phyloP scores from a whole-genome alignment of 2,329 filamentous ascomycete species.

The Plectosphaerella sp. region DNA sequence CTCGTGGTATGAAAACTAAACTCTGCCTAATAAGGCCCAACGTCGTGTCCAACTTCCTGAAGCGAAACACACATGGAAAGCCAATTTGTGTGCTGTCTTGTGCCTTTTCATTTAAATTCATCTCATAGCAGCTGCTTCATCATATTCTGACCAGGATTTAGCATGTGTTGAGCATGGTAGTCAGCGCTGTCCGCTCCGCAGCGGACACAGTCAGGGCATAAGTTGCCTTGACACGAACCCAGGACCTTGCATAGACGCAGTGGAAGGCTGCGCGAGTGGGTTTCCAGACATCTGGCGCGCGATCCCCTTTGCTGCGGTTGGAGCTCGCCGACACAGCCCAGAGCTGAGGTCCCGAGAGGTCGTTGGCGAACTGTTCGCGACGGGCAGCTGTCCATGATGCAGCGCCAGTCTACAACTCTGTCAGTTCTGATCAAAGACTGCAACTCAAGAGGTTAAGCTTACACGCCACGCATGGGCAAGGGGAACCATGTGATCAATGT shows the following conservation, averaged over 20 bases:
- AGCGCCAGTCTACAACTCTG: slow-evolving; percentile 56
- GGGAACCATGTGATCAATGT: slow-evolving; percentile 81
- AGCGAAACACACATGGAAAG: too few relatives aligned
- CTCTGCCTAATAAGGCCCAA: too few relatives aligned
- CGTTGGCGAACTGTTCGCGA: slow-evolving; percentile 71
- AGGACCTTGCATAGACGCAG: slow-evolving; percentile 74
- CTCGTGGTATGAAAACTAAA: too few relatives aligned
- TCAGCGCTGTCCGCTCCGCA: slow-evolving; percentile 66
- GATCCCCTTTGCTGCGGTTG: slow-evolving; percentile 71
- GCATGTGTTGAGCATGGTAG: slow-evolving; percentile 61
- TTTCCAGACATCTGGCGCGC: slow-evolving; percentile 72
- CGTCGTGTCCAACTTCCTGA: too few relatives aligned
- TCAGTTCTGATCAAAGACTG: neutral
- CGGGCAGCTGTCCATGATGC: slow-evolving; percentile 64
- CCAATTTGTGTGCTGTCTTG: too few relatives aligned
- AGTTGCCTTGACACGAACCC: slow-evolving; percentile 73
- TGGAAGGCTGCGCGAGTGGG: slow-evolving; percentile 65
- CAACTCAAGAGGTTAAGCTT: slow-evolving; percentile 15
- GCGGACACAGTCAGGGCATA: slow-evolving; percentile 65
- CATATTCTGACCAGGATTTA: slow-evolving; percentile 20
- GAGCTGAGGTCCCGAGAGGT: slow-evolving; percentile 70
- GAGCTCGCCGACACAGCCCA: slow-evolving; percentile 74
- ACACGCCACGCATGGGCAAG: slow-evolving; percentile 75
- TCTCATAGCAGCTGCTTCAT: neutral
- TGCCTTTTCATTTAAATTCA: too few relatives aligned